Conservation (phyloP, 1,284 basidiomycete genomes). For the Trichosporon sp. region DNA sequence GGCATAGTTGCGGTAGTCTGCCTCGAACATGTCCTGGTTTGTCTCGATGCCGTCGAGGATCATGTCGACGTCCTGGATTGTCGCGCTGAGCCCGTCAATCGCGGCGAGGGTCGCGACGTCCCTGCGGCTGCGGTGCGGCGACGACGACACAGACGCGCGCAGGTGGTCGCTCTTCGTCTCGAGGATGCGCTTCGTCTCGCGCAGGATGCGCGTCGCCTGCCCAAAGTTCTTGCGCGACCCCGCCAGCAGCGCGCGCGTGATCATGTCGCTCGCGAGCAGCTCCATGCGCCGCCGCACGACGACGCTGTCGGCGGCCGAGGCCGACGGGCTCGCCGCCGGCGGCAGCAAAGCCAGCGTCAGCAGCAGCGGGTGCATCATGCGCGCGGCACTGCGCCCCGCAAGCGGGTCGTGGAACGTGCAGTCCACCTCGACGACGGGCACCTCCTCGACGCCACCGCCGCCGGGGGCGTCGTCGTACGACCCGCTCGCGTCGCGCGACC, state of each 20-base stretch:
- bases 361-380: conserved; percentile 79
- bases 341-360: conserved; percentile 83
- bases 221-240: conserved; percentile 79
- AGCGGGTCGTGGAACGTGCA: conserved; percentile 86
- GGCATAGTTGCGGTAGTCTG: conserved; percentile 84
- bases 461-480: conserved; percentile 80
- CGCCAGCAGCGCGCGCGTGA: conserved; percentile 81
- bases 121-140: conserved; percentile 60
- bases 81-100: conserved; percentile 71
- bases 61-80: conserved; percentile 76
- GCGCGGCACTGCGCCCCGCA: conserved; percentile 70
- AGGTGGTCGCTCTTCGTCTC: conserved; percentile 70
- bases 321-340: conserved; percentile 51
- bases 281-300: conserved; percentile 92
- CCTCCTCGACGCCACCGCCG: conserved; percentile 66
- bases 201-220: conserved; percentile 79
- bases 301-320: conserved; percentile 66
- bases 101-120: conserved; percentile 66
- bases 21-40: conserved; percentile 80
- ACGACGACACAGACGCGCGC: conserved; percentile 51
- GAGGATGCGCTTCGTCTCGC: conserved; percentile 81
- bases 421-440: conserved; percentile 85
- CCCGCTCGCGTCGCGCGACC: conserved; percentile 2
- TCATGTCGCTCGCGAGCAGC: conserved; percentile 87
- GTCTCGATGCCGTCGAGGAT: conserved; percentile 80